Percentiles rank a stretch among this genome's conserved stretches.
phyloP scores from a whole-genome alignment of 495 filamentous ascomycete species.

The Penicillium turbatum region DNA sequence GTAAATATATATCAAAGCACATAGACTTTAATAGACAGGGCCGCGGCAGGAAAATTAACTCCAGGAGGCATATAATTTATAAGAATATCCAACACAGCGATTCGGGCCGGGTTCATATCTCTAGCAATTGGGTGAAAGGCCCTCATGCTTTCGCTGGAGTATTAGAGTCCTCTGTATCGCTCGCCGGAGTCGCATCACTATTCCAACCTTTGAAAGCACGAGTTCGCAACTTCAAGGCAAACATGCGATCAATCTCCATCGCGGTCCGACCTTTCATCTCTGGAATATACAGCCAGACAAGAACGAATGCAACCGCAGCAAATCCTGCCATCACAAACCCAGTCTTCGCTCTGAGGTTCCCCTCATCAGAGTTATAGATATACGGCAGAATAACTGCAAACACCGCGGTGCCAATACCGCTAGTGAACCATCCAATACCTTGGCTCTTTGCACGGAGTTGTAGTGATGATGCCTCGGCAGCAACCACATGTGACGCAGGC shows the following conservation, averaged over 20 bases:
- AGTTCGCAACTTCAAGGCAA: constrained; percentile 20
- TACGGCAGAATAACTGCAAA: constrained; percentile 33
- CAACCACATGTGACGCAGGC: constrained; percentile 35
- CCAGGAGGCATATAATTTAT: too few relatives aligned
- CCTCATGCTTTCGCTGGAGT: neutral
- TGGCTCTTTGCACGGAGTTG: constrained; percentile 33
- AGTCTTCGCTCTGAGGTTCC: constrained; percentile 27
- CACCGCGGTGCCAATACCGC: constrained; percentile 21
- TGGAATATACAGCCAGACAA: constrained; percentile 25
- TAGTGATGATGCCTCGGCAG: constrained; percentile 31
- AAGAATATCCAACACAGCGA: too few relatives aligned
- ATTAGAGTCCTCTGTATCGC: neutral
- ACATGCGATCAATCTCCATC: constrained; percentile 37
- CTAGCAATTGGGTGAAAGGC: neutral
- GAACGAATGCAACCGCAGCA: constrained; percentile 16
- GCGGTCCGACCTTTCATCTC: constrained; percentile 35
- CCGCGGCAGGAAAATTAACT: too few relatives aligned
- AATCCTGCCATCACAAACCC: constrained; percentile 33
- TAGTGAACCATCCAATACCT: constrained; percentile 33
- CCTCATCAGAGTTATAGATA: constrained; percentile 33
- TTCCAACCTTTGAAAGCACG: constrained; percentile 23
- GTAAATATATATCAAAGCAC: too few relatives aligned
- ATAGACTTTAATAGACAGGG: too few relatives aligned
- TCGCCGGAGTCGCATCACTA: constrained; percentile 9
- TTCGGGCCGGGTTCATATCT: neutral